Evolutionary conservation across 257 asterid genomes (phyloP), one percentile per base, ranked within the genome.

Genomic region (Orobanche coerulescens): DNA sequence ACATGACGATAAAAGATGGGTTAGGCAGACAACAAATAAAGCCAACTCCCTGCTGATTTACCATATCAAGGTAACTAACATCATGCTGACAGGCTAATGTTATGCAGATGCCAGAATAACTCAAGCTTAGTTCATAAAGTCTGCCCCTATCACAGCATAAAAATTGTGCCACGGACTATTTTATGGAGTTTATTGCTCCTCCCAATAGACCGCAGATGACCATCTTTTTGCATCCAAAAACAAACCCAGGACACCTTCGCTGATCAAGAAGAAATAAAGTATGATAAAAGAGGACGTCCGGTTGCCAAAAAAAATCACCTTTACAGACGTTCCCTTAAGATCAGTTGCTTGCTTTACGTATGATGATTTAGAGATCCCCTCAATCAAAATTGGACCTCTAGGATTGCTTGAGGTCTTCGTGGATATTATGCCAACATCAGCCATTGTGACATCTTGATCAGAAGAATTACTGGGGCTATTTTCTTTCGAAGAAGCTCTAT

Each of bases 321-420:
- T 92, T 31, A 84, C 82, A 20, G 94, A 86, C 54, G 90, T 60
- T 67, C 88, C 93, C 76, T 86, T 88, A 20, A 92, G 75, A 73
- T 88, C 98, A 72, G 90, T 79, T 75, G 95, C 90, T 60, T 82
- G 94, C 80, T 84, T 88, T 63, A 81, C 75, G 68, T 71, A 81
- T 30, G 96, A 84, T 44, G 98, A 84, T 76, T 92, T 92, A 37
- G 96, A 86, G 74, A 92, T 68, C 58, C 96, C 96, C 71, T 92
- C 98, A 61, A 92, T 84, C 62, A 76, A 77, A 75, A 87, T 88
- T 59, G 93, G 84, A 58, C 98, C 96, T 70, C 94, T 76, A 51
- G 75, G 53, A 66, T 77, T 73, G 58, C 82, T 72, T 40, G 85
- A 79, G 46, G 80, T 73, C 76, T 84, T 92, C 8, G 67, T 67